A percentile compares a stretch with the other conserved stretches of the same genome.
phyloP scores from a whole-genome alignment of 345 rosid species.

The Eucalyptus lansdowneana region DNA sequence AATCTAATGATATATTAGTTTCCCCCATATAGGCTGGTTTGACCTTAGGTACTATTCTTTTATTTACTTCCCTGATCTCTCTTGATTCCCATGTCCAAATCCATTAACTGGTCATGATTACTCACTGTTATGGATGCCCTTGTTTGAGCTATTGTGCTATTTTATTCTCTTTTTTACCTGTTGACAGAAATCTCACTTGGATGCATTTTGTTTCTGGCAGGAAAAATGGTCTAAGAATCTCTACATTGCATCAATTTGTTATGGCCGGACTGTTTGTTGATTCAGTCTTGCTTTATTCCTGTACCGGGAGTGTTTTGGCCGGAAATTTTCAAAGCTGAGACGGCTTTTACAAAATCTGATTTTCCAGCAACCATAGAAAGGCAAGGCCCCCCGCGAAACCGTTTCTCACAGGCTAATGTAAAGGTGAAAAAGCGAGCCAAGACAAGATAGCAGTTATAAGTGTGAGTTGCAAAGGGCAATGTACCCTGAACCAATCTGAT shows the following conservation, averaged over 20 bases:
- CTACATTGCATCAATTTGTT: constrained; percentile 56
- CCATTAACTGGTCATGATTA: background rate
- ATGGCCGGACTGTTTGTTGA: constrained; percentile 63
- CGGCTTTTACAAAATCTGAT: background rate
- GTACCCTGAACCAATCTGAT: background rate
- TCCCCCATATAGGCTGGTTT: background rate
- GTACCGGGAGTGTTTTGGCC: background rate
- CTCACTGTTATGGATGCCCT: background rate
- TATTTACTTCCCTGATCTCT: background rate
- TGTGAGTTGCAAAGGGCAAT: background rate
- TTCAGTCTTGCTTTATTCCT: background rate
- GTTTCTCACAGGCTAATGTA: background rate
- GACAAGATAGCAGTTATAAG: background rate
- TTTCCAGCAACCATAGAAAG: background rate
- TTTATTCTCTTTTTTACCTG: background rate
- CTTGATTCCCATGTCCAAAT: background rate
- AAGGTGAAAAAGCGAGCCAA: background rate
- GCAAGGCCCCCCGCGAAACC: background rate
- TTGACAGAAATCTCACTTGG: background rate
- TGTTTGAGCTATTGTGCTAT: background rate
- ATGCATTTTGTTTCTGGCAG: constrained; percentile 12
- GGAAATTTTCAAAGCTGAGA: constrained; percentile 18
- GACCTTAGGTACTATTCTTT: background rate
- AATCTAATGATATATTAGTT: background rate
- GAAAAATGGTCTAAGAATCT: constrained; percentile 66